phyloP scores from a whole-genome alignment of 345 rosid species.

The Physaria fendleri region DNA sequence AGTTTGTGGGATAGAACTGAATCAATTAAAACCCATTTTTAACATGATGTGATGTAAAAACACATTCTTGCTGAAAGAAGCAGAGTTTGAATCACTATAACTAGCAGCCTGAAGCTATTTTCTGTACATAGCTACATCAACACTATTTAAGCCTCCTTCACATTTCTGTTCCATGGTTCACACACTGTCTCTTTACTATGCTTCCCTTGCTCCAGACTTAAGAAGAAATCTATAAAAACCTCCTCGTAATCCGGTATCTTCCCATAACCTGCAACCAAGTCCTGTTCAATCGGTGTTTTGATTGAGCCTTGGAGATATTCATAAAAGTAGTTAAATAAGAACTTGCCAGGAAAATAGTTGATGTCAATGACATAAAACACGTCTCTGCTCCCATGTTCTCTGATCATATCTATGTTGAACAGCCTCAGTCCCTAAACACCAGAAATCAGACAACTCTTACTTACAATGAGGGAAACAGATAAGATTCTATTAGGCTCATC shows the following conservation, averaged over 20 bases:
- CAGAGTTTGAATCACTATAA: not conserved
- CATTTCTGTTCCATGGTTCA: not conserved
- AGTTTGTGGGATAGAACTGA: too few relatives aligned
- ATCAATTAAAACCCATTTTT: too few relatives aligned
- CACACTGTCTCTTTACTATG: constrained; percentile 26
- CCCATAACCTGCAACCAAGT: constrained; percentile 61
- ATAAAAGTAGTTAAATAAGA: not conserved
- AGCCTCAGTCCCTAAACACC: constrained; percentile 56
- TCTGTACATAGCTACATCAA: constrained; percentile 22
- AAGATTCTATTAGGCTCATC: not conserved
- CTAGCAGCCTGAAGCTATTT: constrained; percentile 10
- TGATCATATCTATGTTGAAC: constrained; percentile 88
- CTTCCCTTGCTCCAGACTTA: constrained; percentile 38
- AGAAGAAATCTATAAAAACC: constrained; percentile 64
- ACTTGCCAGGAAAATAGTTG: constrained; percentile 91
- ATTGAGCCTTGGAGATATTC: not conserved
- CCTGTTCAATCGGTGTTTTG: not conserved
- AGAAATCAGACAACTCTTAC: constrained; percentile 9
- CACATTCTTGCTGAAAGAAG: not conserved
- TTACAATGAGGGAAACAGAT: not conserved
- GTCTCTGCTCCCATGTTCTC: constrained; percentile 69
- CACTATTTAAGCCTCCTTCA: constrained; percentile 6
- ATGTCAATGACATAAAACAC: constrained; percentile 81
- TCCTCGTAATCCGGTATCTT: constrained; percentile 84
- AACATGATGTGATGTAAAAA: not conserved